Conservation (phyloP, 768 basidiomycete genomes). For the Kwoniella dendrophila region DNA sequence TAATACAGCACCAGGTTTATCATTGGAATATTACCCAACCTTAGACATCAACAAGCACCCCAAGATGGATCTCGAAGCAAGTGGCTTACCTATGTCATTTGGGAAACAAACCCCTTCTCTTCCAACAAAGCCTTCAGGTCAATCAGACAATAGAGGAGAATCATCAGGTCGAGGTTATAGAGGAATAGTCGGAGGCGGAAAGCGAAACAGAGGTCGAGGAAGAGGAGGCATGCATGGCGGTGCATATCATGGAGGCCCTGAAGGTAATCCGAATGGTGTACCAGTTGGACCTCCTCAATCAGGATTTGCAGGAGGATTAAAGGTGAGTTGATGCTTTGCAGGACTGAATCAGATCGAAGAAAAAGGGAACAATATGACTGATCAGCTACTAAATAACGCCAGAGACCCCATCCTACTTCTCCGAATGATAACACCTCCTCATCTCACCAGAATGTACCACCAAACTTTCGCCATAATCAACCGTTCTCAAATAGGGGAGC, state of each 20-base stretch:
- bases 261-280: neutral
- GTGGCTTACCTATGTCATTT: slow-evolving; percentile 16
- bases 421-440: slow-evolving; percentile 7
- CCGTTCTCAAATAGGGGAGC: slow-evolving; percentile 7
- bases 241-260: neutral
- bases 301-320: slow-evolving; percentile 10
- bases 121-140: slow-evolving; percentile 18
- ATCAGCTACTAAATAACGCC: neutral
- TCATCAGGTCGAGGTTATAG: neutral
- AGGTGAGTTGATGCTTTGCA: slow-evolving; percentile 18
- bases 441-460: neutral
- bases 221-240: slow-evolving; percentile 5
- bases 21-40: no score
- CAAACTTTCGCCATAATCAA: slow-evolving; percentile 8
- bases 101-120: slow-evolving; percentile 11
- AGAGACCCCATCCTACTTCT: slow-evolving; percentile 20
- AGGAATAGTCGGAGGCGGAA: slow-evolving; percentile 18
- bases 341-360: neutral
- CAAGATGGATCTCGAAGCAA: slow-evolving; percentile 6
- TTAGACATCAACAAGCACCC: no score
- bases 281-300: neutral
- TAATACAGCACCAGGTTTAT: no score
- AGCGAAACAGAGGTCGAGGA: slow-evolving; percentile 25
- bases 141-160: slow-evolving; percentile 9
- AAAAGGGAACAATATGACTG: no score